Percentiles rank a stretch among this genome's conserved stretches.
Conservation (phyloP, 768 basidiomycete genomes). For the Kwoniella bestiolae region DNA sequence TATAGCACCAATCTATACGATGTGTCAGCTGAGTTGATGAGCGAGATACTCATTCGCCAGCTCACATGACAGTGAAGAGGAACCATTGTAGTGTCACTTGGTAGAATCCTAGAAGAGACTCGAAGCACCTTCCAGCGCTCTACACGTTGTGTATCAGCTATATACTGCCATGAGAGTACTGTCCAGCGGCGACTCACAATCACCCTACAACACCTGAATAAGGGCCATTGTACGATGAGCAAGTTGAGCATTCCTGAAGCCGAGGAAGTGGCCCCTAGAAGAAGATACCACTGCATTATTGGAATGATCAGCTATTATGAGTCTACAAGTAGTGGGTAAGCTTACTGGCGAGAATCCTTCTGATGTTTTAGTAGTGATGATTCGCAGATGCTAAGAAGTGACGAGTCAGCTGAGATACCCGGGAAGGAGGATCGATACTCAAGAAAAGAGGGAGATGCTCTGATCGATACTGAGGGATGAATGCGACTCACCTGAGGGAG, state of each 20-base stretch:
- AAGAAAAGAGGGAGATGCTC: too few relatives aligned
- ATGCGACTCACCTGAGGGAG: conserved; percentile 69
- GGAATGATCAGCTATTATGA: conserved; percentile 1
- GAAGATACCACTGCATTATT: conserved; percentile 69
- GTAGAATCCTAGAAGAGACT: conserved; percentile 77
- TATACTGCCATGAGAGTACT: not conserved
- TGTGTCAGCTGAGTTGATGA: not conserved
- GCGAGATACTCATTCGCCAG: conserved; percentile 25
- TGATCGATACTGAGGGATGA: conserved; percentile 3
- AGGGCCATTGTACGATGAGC: conserved; percentile 79
- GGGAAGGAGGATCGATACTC: too few relatives aligned
- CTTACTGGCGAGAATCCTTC: conserved; percentile 80
- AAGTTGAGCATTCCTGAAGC: conserved; percentile 86
- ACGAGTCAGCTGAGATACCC: too few relatives aligned
- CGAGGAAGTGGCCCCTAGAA: conserved; percentile 83
- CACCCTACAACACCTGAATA: conserved; percentile 77
- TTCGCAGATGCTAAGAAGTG: conserved; percentile 69
- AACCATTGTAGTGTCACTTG: conserved; percentile 84
- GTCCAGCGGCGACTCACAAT: conserved; percentile 64
- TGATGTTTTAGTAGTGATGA: conserved; percentile 74
- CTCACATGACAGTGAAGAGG: conserved; percentile 81
- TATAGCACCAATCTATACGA: conserved; percentile 69
- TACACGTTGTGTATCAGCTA: conserved; percentile 47
- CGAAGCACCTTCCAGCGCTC: conserved; percentile 73
- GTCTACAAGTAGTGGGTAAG: not conserved